A percentile compares a stretch with the other conserved stretches of the same genome.
These are phyloP conservation scores for Dorcoceras hygrometricum DNA, from an alignment of 257 asterid species.

Conservation along the genomic window DNA sequence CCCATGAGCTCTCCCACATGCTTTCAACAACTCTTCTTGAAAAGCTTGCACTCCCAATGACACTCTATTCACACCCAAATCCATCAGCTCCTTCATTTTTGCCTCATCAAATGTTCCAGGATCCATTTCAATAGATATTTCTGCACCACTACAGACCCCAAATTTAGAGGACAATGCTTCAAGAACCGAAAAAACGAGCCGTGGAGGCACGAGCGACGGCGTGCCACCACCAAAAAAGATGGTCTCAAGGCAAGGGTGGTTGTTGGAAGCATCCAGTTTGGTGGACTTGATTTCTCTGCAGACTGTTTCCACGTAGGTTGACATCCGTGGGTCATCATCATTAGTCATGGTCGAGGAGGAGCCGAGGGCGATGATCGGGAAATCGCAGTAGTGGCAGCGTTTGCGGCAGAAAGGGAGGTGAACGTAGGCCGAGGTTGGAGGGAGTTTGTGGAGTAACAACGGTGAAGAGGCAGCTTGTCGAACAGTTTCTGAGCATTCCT, in stretches of 20 bases:
- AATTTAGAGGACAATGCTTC: constrained; percentile 54
- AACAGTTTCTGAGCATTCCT: constrained; percentile 44
- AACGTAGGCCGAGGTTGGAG: constrained; percentile 81
- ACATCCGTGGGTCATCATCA: constrained; percentile 59
- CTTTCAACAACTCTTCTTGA: constrained; percentile 74
- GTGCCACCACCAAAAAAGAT: constrained; percentile 95
- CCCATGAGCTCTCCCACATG: constrained; percentile 96
- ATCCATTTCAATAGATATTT: constrained; percentile 97
- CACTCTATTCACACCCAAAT: constrained; percentile 80
- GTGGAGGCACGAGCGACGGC: constrained; percentile 89
- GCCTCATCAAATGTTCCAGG: constrained; percentile 80
- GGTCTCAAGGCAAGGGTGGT: constrained; percentile 74
- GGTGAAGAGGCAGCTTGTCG: constrained; percentile 68
- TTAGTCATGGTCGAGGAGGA: constrained; percentile 24
- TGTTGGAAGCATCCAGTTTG: constrained; percentile 23
- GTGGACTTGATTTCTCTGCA: constrained; percentile 75
- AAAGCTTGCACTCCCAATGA: constrained; percentile 93
- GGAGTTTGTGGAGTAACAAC: constrained; percentile 40
- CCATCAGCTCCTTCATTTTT: constrained; percentile 53
- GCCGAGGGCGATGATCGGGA: constrained; percentile 90
- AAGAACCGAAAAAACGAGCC: constrained; percentile 54
- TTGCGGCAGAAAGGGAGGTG: constrained; percentile 99
- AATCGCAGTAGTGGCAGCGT: constrained; percentile 96
- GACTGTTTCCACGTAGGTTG: constrained; percentile 57
- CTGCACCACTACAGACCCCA: constrained; percentile 63